These are phyloP conservation scores for Pleurotus cornucopiae DNA, from an alignment of 768 basidiomycete species.

Conservation along the genomic window DNA sequence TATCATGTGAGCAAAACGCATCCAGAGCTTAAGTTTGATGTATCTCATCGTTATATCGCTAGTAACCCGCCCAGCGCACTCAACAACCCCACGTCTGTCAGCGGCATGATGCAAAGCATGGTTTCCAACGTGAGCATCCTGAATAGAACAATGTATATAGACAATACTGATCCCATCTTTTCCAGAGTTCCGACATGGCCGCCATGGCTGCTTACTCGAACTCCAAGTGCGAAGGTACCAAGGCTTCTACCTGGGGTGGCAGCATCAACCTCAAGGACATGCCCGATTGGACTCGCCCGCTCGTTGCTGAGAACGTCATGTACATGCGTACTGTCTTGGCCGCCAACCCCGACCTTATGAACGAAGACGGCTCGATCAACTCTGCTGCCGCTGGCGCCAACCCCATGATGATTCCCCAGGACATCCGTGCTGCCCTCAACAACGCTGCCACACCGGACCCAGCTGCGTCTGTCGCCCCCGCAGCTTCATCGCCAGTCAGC, in stretches of 20 bases:
- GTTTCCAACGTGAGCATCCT: slow-evolving; percentile 34
- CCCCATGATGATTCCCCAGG: slow-evolving; percentile 58
- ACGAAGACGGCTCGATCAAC: slow-evolving; percentile 47
- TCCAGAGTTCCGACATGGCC: slow-evolving; percentile 51
- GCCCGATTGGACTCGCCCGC: slow-evolving; percentile 48
- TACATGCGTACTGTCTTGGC: slow-evolving; percentile 44
- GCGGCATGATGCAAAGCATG: slow-evolving; percentile 47
- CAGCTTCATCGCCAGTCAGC: slow-evolving; percentile 12
- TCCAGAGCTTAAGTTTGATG: too few species aligned
- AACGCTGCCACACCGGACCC: slow-evolving; percentile 24
- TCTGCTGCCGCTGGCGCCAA: slow-evolving; percentile 35
- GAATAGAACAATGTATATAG: not conserved
- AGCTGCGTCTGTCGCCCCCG: too few species aligned
- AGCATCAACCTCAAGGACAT: slow-evolving; percentile 55
- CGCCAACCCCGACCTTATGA: slow-evolving; percentile 45
- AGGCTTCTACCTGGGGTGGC: slow-evolving; percentile 57
- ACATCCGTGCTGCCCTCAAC: slow-evolving; percentile 44
- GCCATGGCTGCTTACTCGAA: slow-evolving; percentile 51
- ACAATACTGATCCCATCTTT: slow-evolving; percentile 5
- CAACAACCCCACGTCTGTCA: slow-evolving; percentile 42
- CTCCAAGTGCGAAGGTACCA: slow-evolving; percentile 43
- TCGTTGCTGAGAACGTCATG: slow-evolving; percentile 54
- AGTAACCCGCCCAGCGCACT: slow-evolving; percentile 57
- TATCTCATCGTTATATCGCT: not conserved
- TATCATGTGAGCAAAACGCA: slow-evolving; percentile 44